These are phyloP conservation scores for Didymella segeticola DNA, from an alignment of 2,329 filamentous ascomycete species.

Conservation along the genomic window DNA sequence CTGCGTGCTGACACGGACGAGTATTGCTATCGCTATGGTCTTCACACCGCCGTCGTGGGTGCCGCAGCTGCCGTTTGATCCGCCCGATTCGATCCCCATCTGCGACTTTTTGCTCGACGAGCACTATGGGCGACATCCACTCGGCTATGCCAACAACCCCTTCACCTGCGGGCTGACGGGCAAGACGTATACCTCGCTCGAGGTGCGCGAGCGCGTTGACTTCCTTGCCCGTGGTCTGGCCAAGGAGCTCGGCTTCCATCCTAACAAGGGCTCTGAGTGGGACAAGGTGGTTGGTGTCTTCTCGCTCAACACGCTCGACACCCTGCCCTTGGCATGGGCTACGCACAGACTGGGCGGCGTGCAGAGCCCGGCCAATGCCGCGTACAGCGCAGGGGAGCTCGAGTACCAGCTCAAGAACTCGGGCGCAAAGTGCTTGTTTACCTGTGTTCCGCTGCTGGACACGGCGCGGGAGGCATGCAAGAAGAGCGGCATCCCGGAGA, in stretches of 20 bases:
- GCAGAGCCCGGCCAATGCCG: conserved; percentile 76
- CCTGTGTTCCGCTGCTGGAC: conserved; percentile 70
- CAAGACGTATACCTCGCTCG: conserved; percentile 66
- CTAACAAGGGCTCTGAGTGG: conserved; percentile 76
- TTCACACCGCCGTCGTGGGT: conserved; percentile 69
- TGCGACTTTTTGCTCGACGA: conserved; percentile 80
- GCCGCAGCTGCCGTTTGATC: conserved; percentile 65
- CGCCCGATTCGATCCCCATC: conserved; percentile 77
- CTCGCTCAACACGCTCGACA: conserved; percentile 85
- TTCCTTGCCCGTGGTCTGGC: conserved; percentile 71
- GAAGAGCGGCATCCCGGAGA: conserved; percentile 66
- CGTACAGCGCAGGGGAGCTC: conserved; percentile 73
- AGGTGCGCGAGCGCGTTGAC: conserved; percentile 72
- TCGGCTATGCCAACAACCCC: conserved; percentile 69
- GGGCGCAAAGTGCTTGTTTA: conserved; percentile 73
- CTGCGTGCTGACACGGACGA: background rate
- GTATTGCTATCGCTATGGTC: conserved; percentile 44
- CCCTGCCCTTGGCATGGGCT: conserved; percentile 74
- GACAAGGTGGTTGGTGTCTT: conserved; percentile 81
- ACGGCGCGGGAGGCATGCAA: conserved; percentile 70
- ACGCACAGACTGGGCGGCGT: conserved; percentile 78
- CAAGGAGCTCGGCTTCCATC: conserved; percentile 73
- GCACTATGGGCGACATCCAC: conserved; percentile 68
- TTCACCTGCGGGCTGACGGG: conserved; percentile 81
- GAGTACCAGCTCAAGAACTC: conserved; percentile 75